These are phyloP conservation scores for Poterioochromonas sp. DNA, from an alignment of 352 stramenopile species.

Conservation along the genomic window DNA sequence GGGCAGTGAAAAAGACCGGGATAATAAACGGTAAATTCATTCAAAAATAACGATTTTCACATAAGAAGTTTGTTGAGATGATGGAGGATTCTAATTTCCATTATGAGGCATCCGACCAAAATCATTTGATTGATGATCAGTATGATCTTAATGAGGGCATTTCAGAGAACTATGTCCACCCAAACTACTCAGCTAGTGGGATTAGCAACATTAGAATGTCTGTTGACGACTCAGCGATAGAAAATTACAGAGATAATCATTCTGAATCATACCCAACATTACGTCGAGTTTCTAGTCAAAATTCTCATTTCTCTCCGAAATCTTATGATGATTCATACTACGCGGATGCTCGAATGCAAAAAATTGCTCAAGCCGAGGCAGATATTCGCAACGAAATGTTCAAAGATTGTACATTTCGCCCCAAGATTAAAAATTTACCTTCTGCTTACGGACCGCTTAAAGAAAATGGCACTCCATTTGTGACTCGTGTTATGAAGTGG, in stretches of 20 bases:
- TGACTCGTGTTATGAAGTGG: slow-evolving; percentile 41
- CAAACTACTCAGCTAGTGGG: too few species aligned
- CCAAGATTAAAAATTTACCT: slow-evolving; percentile 41
- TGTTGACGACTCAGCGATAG: not conserved
- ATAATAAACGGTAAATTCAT: too few species aligned
- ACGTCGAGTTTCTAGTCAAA: not conserved
- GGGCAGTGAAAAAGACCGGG: too few species aligned
- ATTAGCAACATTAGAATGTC: not conserved
- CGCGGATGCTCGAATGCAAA: not conserved
- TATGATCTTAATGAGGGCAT: too few species aligned
- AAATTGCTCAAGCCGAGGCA: slow-evolving; percentile 9
- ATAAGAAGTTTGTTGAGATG: too few species aligned
- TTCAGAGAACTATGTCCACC: too few species aligned
- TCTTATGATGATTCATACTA: slow-evolving; percentile 19
- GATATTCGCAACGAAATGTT: slow-evolving; percentile 36
- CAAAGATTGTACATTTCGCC: slow-evolving; percentile 42
- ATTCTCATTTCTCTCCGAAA: not conserved
- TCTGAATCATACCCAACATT: not conserved
- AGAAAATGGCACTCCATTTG: slow-evolving; percentile 39
- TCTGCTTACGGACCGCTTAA: slow-evolving; percentile 41
- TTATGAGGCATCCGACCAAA: too few species aligned
- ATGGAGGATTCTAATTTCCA: too few species aligned
- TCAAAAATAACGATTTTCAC: too few species aligned
- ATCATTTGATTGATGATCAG: too few species aligned
- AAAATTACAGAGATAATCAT: not conserved